Conservation (phyloP, 768 basidiomycete genomes). For the Tricholoma matsutake region DNA sequence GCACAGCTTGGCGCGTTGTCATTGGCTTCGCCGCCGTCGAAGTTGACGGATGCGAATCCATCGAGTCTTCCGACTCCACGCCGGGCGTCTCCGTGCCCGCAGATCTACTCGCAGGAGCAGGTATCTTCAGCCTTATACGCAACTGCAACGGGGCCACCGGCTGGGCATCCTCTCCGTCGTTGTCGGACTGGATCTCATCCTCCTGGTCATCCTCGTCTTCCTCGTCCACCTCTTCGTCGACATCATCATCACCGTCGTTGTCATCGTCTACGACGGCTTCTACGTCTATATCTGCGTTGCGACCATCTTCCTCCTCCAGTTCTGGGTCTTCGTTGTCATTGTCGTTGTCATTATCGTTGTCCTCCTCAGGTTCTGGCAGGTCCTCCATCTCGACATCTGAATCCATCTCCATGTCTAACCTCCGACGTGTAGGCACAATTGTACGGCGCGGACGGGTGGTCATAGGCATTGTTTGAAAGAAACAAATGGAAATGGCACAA, state of each 20-base stretch:
- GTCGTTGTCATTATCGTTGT: slow-evolving; percentile 17
- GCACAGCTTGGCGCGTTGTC: slow-evolving; percentile 66
- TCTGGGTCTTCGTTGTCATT: slow-evolving; percentile 25
- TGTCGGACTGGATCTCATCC: slow-evolving; percentile 23
- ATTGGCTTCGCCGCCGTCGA: slow-evolving; percentile 37
- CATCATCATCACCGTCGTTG: slow-evolving; percentile 27
- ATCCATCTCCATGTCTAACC: slow-evolving; percentile 15
- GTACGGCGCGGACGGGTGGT: slow-evolving; percentile 15
- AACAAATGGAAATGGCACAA: background rate
- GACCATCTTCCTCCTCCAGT: slow-evolving; percentile 27
- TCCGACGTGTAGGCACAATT: slow-evolving; percentile 9
- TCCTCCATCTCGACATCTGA: slow-evolving; percentile 12
- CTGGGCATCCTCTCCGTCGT: background rate
- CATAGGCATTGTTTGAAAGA: slow-evolving; percentile 13
- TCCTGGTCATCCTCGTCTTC: slow-evolving; percentile 41
- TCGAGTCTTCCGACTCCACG: slow-evolving; percentile 39
- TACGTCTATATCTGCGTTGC: slow-evolving; percentile 36
- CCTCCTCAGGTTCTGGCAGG: slow-evolving; percentile 2
- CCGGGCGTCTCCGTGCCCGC: slow-evolving; percentile 16
- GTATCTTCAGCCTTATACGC: slow-evolving; percentile 20
- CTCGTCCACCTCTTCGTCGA: slow-evolving; percentile 35
- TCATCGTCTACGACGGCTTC: slow-evolving; percentile 37
- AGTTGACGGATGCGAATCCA: slow-evolving; percentile 23
- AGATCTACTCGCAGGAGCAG: slow-evolving; percentile 15
- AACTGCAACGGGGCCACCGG: slow-evolving; percentile 8